Percentiles rank a stretch among this genome's conserved stretches.
Evolutionary conservation across 495 filamentous ascomycete genomes (phyloP).

Genomic region (Podospora conica): DNA sequence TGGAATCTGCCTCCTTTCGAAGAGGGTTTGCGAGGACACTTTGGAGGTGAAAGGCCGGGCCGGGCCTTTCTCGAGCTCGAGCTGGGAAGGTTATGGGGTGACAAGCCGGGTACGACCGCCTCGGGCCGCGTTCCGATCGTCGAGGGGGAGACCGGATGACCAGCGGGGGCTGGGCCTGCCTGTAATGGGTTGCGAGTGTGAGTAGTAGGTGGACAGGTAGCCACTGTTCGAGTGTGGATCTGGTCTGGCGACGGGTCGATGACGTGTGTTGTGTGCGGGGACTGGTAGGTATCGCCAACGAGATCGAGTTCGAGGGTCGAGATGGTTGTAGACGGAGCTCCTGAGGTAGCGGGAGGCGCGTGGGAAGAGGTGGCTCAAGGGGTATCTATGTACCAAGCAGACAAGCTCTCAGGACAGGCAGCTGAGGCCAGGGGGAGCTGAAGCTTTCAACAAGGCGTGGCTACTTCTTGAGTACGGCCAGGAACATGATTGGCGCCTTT

Average conservation of each 20-base stretch:
- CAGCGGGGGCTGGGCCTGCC: too few relatives aligned
- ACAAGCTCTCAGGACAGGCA: slow-evolving; percentile 11
- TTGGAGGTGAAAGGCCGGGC: slow-evolving; percentile 9
- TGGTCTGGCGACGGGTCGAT: not conserved
- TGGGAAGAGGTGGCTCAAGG: slow-evolving; percentile 7
- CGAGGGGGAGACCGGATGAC: not conserved
- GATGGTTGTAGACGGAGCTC: not conserved
- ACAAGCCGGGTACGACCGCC: not conserved
- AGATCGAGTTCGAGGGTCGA: not conserved
- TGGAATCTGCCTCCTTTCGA: slow-evolving; percentile 3
- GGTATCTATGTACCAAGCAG: slow-evolving; percentile 14
- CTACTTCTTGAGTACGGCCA: slow-evolving; percentile 27
- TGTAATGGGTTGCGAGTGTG: not conserved
- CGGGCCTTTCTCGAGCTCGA: slow-evolving; percentile 7
- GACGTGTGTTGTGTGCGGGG: not conserved
- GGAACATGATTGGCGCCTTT: slow-evolving; percentile 40
- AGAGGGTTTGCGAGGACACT: slow-evolving; percentile 8
- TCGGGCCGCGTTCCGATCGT: not conserved
- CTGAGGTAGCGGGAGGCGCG: slow-evolving; percentile 3
- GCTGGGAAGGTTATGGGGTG: not conserved
- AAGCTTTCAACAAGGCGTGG: slow-evolving; percentile 28
- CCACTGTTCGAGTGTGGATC: not conserved
- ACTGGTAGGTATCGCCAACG: not conserved
- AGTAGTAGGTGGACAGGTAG: not conserved
- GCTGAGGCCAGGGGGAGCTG: slow-evolving; percentile 11